Base-by-base conservation (phyloP, 305 asterid genomes). In the Fraxinus floribunda region DNA sequence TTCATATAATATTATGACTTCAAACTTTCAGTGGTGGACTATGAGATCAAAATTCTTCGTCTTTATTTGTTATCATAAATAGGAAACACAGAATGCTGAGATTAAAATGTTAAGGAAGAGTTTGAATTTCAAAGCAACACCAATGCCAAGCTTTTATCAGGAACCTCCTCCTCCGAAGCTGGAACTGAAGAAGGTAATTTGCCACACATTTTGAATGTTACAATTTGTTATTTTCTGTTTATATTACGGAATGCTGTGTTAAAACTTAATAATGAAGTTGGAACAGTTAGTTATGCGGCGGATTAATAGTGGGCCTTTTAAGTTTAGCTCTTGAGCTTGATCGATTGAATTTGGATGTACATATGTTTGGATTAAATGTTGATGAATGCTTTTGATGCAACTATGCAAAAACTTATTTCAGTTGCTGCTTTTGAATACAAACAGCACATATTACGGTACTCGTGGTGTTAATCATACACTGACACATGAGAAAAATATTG, bases 81-180 rank as follows among this genome's bases (percentile, higher is more conserved):
- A 95, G 99, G 99, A 95, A 90, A 62, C 92, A n/a, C 99, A 90
- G 60, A 97, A 95, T 80, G 96, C 97, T 30, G 98, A 93, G 88
- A 85, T 95, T 80, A 95, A 84, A 88, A 91, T 84, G 94, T 88
- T 94, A 84, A 88, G 99, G 87, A 95, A 94, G 86, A 90, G 88
- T 62, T 90, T 95, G 92, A 91, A 82, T 83, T 95, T 95, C 84
- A 95, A 94, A 89, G 99, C 99, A 72, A 94, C 94, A 74, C 99
- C 99, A 2, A 92, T 95, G 99, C 99, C 99, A n/a, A 95, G 89
- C 88, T 95, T 95, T 89, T 95, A 95, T 86, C 97, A 92, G 89
- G 98, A 93, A 85, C 99, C 99, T 87, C 85, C 94, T 24, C 99
- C 98, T 0, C 60, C 60, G 20, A 92, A 94, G 85, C 90, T 87